Evolutionary conservation across 768 basidiomycete species (phyloP).

Genomic region (Trichaptum fuscoviolaceum): DNA sequence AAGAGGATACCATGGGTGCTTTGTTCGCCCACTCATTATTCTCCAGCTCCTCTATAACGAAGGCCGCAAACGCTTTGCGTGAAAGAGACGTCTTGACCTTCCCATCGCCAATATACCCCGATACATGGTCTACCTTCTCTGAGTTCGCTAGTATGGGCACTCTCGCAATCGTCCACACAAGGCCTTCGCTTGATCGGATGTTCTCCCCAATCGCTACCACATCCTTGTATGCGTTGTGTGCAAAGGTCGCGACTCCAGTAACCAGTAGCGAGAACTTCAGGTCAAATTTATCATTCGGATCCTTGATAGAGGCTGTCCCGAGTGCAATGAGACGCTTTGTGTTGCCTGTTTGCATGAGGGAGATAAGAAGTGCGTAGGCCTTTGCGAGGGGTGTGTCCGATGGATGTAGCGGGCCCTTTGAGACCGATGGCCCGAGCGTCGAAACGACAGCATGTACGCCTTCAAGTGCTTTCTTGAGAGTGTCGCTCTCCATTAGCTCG

Average conservation of each 20-base stretch:
- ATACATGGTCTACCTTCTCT: slow-evolving; percentile 39
- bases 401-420: slow-evolving; percentile 27
- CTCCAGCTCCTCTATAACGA: slow-evolving; percentile 53
- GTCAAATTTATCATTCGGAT: slow-evolving; percentile 54
- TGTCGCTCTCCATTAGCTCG: slow-evolving; percentile 45
- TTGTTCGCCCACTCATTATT: slow-evolving; percentile 55
- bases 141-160: slow-evolving; percentile 58
- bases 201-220: slow-evolving; percentile 58
- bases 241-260: slow-evolving; percentile 32
- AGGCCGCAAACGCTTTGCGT: slow-evolving; percentile 54
- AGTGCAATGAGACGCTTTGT: slow-evolving; percentile 61
- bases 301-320: slow-evolving; percentile 60
- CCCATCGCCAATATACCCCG: slow-evolving; percentile 67
- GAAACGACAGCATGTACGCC: slow-evolving; percentile 61
- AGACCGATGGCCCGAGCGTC: slow-evolving; percentile 48
- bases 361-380: slow-evolving; percentile 52
- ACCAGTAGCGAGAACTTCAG: slow-evolving; percentile 40
- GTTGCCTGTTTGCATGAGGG: slow-evolving; percentile 44
- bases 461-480: slow-evolving; percentile 46
- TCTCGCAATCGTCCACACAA: slow-evolving; percentile 68
- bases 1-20: slow-evolving; percentile 22
- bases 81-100: slow-evolving; percentile 45
- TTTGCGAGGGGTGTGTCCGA: slow-evolving; percentile 53
- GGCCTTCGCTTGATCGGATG: slow-evolving; percentile 40
- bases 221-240: slow-evolving; percentile 58